Base-by-base conservation (phyloP, 345 rosid species). In the Camelina sativa region DNA sequence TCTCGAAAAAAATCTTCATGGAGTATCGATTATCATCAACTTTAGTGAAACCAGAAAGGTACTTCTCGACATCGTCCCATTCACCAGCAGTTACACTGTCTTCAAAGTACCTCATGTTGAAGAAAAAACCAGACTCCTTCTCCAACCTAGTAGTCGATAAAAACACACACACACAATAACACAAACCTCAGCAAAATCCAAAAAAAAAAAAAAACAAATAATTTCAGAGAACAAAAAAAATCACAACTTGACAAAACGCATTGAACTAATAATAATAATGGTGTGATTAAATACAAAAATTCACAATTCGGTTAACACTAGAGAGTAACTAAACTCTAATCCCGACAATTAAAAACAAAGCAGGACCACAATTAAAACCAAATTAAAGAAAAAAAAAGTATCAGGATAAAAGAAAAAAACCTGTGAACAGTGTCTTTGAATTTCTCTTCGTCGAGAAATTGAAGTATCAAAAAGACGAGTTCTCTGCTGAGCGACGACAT, bases 41-140 rank as follows among this genome's bases (percentile, higher is more conserved):
- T 61, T 80, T 83, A 48, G 85, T 83, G 72, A 77, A 82, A 7
- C 86, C 83, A 62, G 83, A 71, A 11, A 83, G 75, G 47, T 83
- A 83, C 81, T 83, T 83, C 82, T 83, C 86, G 0, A 83, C 82
- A 67, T 83, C 84, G 6, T 83, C 84, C 86, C 86, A 83, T 65
- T 83, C 86, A 17, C 86, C 86, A 75, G 80, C 82, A 58, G 80
- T 78, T 32, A 83, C 79, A 71, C 77, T 65, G 12, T 83, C 84
- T 66, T 83, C 84, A 68, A 83, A 83, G 51, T 77, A 83, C 65
- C 84, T 69, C 86, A 80, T 82, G 65, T 83, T 77, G 78, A 83
- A 83, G 83, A 74, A 83, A 80, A 67, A 80, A 0, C 83, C 85
- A 8, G 86, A 80, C 69, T 83, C 86, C 58, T 80, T 74, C 82